Conservation (phyloP, 257 asterid species). For the Fraxinus cuspidata region DNA sequence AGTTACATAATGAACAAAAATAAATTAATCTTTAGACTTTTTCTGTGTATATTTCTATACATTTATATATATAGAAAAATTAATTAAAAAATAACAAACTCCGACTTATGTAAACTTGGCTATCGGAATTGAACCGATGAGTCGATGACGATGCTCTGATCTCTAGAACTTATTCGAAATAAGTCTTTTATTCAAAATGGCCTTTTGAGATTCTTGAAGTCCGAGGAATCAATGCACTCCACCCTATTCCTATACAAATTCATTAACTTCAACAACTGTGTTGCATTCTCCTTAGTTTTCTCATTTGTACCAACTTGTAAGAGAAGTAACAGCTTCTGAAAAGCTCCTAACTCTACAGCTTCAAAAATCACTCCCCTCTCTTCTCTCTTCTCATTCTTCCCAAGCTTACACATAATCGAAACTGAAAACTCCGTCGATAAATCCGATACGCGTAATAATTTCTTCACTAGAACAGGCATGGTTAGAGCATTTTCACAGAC, state of each 20-base stretch:
- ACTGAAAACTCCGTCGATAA: slow-evolving; percentile 51
- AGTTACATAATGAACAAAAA: too few species aligned
- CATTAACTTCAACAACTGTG: slow-evolving; percentile 46
- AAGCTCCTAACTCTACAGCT: slow-evolving; percentile 53
- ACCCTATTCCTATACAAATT: slow-evolving; percentile 35
- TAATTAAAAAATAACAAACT: background rate
- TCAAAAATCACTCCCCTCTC: slow-evolving; percentile 24
- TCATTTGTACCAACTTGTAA: slow-evolving; percentile 53
- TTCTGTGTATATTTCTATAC: background rate
- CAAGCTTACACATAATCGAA: slow-evolving; percentile 46
- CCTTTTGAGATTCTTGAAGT: slow-evolving; percentile 48
- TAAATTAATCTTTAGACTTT: background rate
- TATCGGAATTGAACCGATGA: background rate
- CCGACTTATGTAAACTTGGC: background rate
- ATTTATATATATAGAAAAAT: too few species aligned
- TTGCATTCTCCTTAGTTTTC: slow-evolving; percentile 49
- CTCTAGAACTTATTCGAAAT: background rate
- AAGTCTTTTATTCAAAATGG: slow-evolving; percentile 28
- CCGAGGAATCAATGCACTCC: slow-evolving; percentile 51
- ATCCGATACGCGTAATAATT: slow-evolving; percentile 49
- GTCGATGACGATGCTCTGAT: too few species aligned
- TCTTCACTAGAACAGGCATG: slow-evolving; percentile 54
- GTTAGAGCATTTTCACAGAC: slow-evolving; percentile 39
- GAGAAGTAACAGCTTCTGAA: slow-evolving; percentile 52
- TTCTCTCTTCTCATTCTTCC: slow-evolving; percentile 13